phyloP scores from a whole-genome alignment of 768 basidiomycete genomes.

The Grammothele lineata region DNA sequence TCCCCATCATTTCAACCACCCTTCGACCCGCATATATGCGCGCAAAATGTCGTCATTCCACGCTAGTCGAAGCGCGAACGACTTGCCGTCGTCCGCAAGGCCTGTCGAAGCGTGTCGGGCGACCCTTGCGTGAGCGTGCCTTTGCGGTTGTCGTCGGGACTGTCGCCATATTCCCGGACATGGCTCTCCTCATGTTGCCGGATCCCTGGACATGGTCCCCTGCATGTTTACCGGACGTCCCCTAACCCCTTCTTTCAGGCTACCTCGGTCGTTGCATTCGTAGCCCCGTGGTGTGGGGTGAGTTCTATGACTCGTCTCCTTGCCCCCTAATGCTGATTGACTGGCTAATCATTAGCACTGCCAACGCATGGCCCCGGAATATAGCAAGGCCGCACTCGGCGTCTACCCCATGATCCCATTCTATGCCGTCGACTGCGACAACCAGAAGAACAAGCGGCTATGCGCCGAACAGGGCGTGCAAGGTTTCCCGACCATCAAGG shows the following conservation, averaged over 20 bases:
- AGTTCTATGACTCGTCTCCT: constrained; percentile 24
- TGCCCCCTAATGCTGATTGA: no score
- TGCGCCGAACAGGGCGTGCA: constrained; percentile 83
- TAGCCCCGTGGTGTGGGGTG: constrained; percentile 94
- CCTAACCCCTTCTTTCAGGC: constrained; percentile 4
- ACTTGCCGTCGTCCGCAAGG: no score
- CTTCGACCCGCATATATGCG: background rate
- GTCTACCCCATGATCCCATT: constrained; percentile 80
- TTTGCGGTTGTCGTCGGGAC: no score
- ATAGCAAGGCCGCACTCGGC: constrained; percentile 72
- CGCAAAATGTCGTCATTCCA: background rate
- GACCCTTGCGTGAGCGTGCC: no score
- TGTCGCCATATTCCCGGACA: no score
- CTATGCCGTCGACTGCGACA: constrained; percentile 94
- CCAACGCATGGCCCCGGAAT: constrained; percentile 81
- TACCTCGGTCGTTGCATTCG: constrained; percentile 69
- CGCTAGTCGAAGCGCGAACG: no score
- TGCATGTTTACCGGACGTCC: no score
- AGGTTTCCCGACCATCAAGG: constrained; percentile 94
- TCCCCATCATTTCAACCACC: background rate
- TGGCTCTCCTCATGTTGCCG: no score
- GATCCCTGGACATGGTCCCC: no score
- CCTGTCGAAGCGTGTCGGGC: no score
- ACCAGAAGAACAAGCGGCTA: constrained; percentile 70
- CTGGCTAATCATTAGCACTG: constrained; percentile 59